phyloP scores from a whole-genome alignment of 139 green algal species.

The Haematococcus lacustris region DNA sequence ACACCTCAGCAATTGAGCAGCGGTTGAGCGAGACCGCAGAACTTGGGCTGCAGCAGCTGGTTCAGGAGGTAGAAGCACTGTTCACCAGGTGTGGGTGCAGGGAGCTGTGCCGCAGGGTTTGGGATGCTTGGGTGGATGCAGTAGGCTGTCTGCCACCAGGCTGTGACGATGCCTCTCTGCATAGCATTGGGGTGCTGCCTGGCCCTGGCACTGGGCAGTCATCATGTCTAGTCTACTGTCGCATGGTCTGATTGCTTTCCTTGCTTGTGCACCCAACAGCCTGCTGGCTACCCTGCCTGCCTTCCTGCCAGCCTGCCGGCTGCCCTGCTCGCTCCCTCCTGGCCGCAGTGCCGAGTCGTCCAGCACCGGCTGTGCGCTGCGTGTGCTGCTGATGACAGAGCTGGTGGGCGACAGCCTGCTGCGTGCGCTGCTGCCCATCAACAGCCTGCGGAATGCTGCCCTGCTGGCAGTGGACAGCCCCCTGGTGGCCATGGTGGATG shows the following conservation, averaged over 20 bases:
- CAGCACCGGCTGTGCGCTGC: conserved; percentile 2
- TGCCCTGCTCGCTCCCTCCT: too few relatives aligned
- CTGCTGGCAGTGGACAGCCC: conserved; percentile 28
- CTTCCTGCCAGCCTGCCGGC: too few relatives aligned
- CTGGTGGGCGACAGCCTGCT: conserved; percentile 19
- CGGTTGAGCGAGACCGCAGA: conserved; percentile 7
- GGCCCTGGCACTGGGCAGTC: not conserved
- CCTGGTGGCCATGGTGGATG: conserved; percentile 42
- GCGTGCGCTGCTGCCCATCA: conserved; percentile 40
- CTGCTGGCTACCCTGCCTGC: too few relatives aligned
- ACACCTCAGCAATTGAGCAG: not conserved
- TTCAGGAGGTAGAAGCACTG: conserved; percentile 5
- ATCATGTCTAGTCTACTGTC: not conserved
- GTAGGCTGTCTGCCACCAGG: too few relatives aligned
- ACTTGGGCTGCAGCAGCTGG: too few relatives aligned
- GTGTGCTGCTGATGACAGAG: conserved; percentile 38
- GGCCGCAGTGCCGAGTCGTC: conserved; percentile 17
- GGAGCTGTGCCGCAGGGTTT: not conserved
- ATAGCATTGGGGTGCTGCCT: not conserved
- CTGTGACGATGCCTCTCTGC: not conserved
- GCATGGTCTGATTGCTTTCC: not conserved
- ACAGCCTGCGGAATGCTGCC: conserved; percentile 37
- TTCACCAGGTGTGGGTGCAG: conserved; percentile 14
- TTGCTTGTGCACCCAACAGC: too few relatives aligned
- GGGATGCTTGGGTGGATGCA: not conserved